Evolutionary conservation across 495 filamentous ascomycete species (phyloP).

Genomic region (Lasiosphaeriaceae sp.): DNA sequence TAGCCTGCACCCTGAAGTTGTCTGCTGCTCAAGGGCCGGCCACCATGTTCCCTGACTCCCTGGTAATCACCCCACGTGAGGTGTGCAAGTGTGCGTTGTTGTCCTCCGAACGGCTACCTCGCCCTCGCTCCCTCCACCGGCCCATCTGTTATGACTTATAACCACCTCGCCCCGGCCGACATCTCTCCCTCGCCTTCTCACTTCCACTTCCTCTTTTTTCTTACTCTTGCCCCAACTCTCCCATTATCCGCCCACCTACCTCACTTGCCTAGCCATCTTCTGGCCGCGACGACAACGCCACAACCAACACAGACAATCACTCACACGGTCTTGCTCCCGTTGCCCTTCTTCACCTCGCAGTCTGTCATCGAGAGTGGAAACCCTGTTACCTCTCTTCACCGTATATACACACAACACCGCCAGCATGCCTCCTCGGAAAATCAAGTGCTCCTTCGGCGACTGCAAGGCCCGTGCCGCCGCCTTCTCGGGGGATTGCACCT

Average conservation of each 20-base stretch:
- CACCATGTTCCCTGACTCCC: constrained; percentile 1
- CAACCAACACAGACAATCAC: neutral
- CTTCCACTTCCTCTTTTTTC: constrained; percentile 13
- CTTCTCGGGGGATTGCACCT: constrained; percentile 93
- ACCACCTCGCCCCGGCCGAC: constrained; percentile 4
- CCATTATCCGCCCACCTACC: no score
- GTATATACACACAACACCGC: constrained; percentile 17
- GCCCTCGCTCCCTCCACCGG: constrained; percentile 14
- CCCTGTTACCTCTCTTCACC: neutral
- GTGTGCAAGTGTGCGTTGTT: constrained; percentile 1
- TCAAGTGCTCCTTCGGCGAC: constrained; percentile 80
- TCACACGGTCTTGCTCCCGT: neutral
- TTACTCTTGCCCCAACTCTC: neutral
- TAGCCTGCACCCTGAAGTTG: neutral
- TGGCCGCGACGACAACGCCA: no score
- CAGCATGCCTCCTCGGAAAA: constrained; percentile 72
- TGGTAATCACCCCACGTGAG: constrained; percentile 13
- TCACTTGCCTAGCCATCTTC: no score
- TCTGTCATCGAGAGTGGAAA: neutral
- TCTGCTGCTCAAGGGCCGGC: no score
- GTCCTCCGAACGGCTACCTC: constrained; percentile 5
- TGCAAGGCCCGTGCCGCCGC: constrained; percentile 82
- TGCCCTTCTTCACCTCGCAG: neutral
- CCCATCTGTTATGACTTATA: constrained; percentile 5
- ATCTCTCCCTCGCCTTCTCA: neutral